These are phyloP conservation scores for Nidularia pulvinata DNA, from an alignment of 768 basidiomycete genomes.

Conservation along the genomic window DNA sequence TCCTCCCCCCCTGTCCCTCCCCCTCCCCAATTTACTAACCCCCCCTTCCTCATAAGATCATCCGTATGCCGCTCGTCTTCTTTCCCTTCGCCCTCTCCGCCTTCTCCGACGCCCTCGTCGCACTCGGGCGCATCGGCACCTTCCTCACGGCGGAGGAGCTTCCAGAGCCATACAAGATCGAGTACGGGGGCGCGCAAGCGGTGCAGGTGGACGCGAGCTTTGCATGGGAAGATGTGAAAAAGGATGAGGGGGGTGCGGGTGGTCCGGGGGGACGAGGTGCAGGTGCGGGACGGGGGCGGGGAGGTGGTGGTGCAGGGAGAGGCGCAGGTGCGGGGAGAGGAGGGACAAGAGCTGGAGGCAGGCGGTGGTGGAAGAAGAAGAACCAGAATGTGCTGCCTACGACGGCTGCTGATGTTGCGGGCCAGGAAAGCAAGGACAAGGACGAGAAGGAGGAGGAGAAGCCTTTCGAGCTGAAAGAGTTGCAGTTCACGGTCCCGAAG, in stretches of 20 bases:
- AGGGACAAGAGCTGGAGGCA: slow-evolving; percentile 7
- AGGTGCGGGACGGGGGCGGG: slow-evolving; percentile 1
- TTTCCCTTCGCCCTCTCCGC: slow-evolving; percentile 53
- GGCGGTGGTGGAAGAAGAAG: slow-evolving; percentile 12
- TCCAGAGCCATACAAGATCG: slow-evolving; percentile 40
- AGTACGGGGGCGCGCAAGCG: slow-evolving; percentile 30
- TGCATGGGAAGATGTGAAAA: slow-evolving; percentile 41
- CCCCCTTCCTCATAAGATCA: slow-evolving; percentile 32
- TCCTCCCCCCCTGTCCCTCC: neutral
- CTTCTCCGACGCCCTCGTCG: slow-evolving; percentile 48
- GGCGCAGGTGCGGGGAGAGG: slow-evolving; percentile 10
- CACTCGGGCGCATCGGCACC: slow-evolving; percentile 42
- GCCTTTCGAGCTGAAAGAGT: slow-evolving; percentile 48
- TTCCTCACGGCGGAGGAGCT: slow-evolving; percentile 59
- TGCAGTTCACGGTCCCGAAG: slow-evolving; percentile 43
- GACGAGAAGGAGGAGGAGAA: slow-evolving; percentile 27
- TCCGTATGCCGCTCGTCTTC: slow-evolving; percentile 56
- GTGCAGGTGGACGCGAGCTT: slow-evolving; percentile 51
- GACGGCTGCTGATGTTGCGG: slow-evolving; percentile 6
- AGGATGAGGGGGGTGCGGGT: neutral
- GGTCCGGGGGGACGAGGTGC: slow-evolving; percentile 3
- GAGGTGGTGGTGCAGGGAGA: slow-evolving; percentile 4
- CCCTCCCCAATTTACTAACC: neutral
- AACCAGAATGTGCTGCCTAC: slow-evolving; percentile 17
- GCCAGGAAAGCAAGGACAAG: slow-evolving; percentile 10